Conservation (phyloP, 2,329 filamentous ascomycete genomes). For the Claviceps quebecensis region DNA sequence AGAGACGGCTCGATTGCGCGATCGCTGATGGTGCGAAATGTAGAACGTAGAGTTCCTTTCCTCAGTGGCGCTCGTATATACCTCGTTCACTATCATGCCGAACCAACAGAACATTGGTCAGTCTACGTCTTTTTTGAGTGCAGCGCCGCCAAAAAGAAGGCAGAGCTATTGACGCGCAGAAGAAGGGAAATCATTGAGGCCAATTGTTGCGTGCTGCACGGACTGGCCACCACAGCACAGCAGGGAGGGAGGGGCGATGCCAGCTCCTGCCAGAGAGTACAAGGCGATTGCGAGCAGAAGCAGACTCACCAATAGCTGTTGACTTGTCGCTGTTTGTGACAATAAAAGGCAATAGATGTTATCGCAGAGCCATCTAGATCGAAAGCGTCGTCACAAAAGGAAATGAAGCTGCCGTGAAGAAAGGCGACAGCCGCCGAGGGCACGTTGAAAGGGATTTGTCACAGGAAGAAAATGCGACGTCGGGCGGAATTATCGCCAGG, state of each 20-base stretch:
- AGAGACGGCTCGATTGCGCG: slow-evolving; percentile 1
- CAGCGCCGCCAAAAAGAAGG: background rate
- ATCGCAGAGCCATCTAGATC: slow-evolving; percentile 2
- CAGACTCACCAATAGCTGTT: background rate
- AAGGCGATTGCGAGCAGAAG: background rate
- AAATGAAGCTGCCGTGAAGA: background rate
- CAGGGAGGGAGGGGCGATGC: background rate
- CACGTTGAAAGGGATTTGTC: background rate
- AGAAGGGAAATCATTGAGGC: background rate
- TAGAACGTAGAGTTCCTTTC: background rate
- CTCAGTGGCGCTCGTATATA: background rate
- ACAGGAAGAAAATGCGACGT: slow-evolving; percentile 7
- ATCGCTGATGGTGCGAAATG: background rate
- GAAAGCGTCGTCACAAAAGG: background rate
- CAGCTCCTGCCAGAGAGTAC: background rate
- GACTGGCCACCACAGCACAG: background rate
- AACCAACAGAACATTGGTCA: background rate
- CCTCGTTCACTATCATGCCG: background rate
- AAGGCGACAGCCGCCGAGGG: slow-evolving; percentile 1
- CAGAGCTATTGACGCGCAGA: background rate
- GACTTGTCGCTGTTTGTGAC: background rate
- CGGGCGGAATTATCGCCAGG: slow-evolving; percentile 5
- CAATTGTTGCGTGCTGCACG: background rate
- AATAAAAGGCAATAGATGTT: background rate
- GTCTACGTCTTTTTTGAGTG: background rate